Percentiles rank a stretch among this genome's conserved stretches.
These are phyloP conservation scores for Alternaria alternata DNA, from an alignment of 2,329 filamentous ascomycete species.

Conservation along the genomic window DNA sequence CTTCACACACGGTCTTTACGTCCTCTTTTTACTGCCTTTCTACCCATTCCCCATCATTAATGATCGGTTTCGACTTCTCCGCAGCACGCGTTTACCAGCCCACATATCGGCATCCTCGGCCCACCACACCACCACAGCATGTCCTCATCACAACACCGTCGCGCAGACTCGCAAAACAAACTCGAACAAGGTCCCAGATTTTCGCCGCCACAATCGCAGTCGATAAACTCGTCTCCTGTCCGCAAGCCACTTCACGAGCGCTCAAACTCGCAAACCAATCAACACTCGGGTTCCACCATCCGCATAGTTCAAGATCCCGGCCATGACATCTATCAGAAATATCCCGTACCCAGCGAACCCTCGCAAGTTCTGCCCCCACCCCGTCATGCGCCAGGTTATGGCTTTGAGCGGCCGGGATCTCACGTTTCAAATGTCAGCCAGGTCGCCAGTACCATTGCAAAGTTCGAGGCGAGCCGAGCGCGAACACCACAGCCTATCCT, in stretches of 20 bases:
- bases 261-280: conserved; percentile 50
- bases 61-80: conserved; percentile 38
- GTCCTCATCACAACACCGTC: conserved; percentile 36
- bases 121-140: conserved; percentile 37
- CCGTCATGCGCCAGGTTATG: conserved; percentile 48
- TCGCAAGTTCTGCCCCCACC: conserved; percentile 52
- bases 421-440: conserved; percentile 51
- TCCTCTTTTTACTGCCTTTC: conserved; percentile 20
- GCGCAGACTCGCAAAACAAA: conserved; percentile 37
- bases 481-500: conserved; percentile 46
- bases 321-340: conserved; percentile 49
- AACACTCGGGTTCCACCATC: conserved; percentile 50
- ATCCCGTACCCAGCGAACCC: conserved; percentile 50
- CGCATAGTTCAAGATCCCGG: conserved; percentile 51
- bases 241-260: conserved; percentile 50
- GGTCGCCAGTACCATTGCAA: conserved; percentile 51
- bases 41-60: conserved; percentile 38
- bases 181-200: conserved; percentile 41
- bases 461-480: conserved; percentile 45
- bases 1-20: conserved; percentile 33
- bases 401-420: conserved; percentile 49
- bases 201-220: conserved; percentile 37
- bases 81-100: conserved; percentile 31
- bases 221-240: conserved; percentile 42
- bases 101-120: conserved; percentile 32